These are phyloP conservation scores for Septoria petroselini DNA, from an alignment of 2,329 filamentous ascomycete species.

Conservation along the genomic window DNA sequence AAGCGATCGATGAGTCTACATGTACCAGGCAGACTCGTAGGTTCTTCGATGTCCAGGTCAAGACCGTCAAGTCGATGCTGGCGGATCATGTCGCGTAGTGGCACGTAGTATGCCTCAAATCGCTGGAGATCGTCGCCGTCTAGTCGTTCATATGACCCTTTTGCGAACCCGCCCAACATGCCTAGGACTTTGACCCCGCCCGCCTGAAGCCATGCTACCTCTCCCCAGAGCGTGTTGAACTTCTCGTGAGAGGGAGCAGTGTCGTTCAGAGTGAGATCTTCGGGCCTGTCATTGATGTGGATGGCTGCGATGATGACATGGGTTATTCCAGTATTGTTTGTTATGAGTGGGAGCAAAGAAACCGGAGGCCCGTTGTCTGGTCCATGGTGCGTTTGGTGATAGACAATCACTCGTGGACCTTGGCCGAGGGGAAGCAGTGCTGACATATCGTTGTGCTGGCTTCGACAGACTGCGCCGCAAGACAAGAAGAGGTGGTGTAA, in stretches of 20 bases:
- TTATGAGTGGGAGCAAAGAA: constrained; percentile 60
- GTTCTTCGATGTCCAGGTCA: constrained; percentile 78
- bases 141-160: constrained; percentile 64
- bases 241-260: constrained; percentile 61
- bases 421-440: constrained; percentile 37
- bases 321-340: constrained; percentile 62
- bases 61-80: constrained; percentile 63
- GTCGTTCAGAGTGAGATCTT: constrained; percentile 75
- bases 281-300: constrained; percentile 69
- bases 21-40: constrained; percentile 64
- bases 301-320: constrained; percentile 85
- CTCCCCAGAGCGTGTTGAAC: constrained; percentile 73
- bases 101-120: constrained; percentile 72
- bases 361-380: constrained; percentile 52
- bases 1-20: constrained; percentile 51
- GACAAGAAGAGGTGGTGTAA: neutral
- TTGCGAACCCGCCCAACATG: constrained; percentile 83
- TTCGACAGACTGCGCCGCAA: neutral
- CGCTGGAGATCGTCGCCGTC: constrained; percentile 56
- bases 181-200: constrained; percentile 75
- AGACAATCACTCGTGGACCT: constrained; percentile 52
- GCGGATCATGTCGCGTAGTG: constrained; percentile 63
- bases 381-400: constrained; percentile 64
- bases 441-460: constrained; percentile 13
- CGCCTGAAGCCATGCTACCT: constrained; percentile 68